Conservation (phyloP, 2,329 filamentous ascomycete species). For the Niveomyces coronatus region DNA sequence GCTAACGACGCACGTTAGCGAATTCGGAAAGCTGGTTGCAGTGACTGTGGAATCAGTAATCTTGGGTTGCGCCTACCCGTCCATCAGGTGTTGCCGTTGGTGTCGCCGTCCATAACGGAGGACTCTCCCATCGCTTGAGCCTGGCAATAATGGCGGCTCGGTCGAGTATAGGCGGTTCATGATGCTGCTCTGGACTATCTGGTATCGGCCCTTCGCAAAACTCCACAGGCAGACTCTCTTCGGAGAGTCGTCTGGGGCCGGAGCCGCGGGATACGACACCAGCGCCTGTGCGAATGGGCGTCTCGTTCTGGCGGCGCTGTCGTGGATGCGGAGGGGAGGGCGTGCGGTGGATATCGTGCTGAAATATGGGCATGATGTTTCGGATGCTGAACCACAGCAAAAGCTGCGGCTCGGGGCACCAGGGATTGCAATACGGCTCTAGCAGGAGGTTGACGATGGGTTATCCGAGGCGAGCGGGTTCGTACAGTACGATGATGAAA, state of each 20-base stretch:
- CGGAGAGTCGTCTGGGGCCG: constrained; percentile 31
- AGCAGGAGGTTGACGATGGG: neutral
- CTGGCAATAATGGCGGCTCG: constrained; percentile 73
- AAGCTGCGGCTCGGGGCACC: constrained; percentile 15
- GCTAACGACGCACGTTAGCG: constrained; percentile 18
- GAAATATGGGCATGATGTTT: constrained; percentile 47
- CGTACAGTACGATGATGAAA: too few relatives aligned
- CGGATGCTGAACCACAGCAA: constrained; percentile 24
- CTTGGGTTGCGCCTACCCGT: too few relatives aligned
- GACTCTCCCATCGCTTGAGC: constrained; percentile 69
- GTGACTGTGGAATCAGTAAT: too few relatives aligned
- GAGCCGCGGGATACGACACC: constrained; percentile 1
- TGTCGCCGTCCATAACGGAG: too few relatives aligned
- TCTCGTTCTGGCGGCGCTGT: constrained; percentile 13
- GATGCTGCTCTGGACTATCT: constrained; percentile 27
- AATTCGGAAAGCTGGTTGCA: too few relatives aligned
- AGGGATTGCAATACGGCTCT: constrained; percentile 11
- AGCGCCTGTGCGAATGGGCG: constrained; percentile 8
- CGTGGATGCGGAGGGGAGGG: constrained; percentile 14
- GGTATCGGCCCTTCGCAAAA: constrained; percentile 47
- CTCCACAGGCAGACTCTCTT: constrained; percentile 51
- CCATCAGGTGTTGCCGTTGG: too few relatives aligned
- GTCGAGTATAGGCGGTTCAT: constrained; percentile 37
- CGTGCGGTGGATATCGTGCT: constrained; percentile 33
- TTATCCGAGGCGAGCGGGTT: too few relatives aligned